Conservation (phyloP, 257 asterid genomes). For the Ilex asprella region DNA sequence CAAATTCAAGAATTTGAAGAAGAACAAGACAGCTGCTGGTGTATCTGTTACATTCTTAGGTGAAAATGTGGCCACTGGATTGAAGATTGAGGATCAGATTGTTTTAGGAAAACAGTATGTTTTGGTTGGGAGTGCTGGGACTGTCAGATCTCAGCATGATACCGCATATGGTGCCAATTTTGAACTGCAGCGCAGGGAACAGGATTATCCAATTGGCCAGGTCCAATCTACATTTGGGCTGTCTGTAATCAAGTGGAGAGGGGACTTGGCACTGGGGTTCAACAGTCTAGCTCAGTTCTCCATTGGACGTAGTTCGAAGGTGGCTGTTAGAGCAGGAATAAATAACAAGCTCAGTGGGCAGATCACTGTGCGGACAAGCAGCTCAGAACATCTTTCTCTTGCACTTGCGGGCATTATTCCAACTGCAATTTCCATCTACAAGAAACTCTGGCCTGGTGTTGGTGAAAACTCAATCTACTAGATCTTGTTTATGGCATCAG, state of each 20-base stretch:
- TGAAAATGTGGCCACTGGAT: slow-evolving; percentile 73
- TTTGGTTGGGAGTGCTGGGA: slow-evolving; percentile 80
- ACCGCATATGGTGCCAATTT: slow-evolving; percentile 90
- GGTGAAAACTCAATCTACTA: slow-evolving; percentile 62
- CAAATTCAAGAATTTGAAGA: slow-evolving; percentile 56
- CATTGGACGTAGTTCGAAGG: slow-evolving; percentile 69
- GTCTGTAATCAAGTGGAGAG: slow-evolving; percentile 86
- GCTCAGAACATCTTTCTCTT: slow-evolving; percentile 84
- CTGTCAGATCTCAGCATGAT: slow-evolving; percentile 60
- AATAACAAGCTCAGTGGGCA: slow-evolving; percentile 96
- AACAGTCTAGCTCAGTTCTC: slow-evolving; percentile 66
- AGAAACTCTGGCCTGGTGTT: slow-evolving; percentile 56
- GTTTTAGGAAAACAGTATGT: slow-evolving; percentile 58
- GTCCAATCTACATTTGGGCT: slow-evolving; percentile 75
- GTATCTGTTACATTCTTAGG: slow-evolving; percentile 68
- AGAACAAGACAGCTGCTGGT: slow-evolving; percentile 68
- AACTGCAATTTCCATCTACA: slow-evolving; percentile 56
- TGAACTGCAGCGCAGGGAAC: slow-evolving; percentile 77
- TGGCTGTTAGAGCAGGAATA: slow-evolving; percentile 85
- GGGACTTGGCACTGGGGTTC: slow-evolving; percentile 81
- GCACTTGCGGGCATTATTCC: slow-evolving; percentile 83
- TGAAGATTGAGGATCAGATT: slow-evolving; percentile 78
- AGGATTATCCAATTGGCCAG: slow-evolving; percentile 80
- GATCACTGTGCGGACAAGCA: slow-evolving; percentile 82
- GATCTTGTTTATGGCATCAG: slow-evolving; percentile 11